phyloP scores from a whole-genome alignment of 1,284 basidiomycete genomes.

The Tylopilus sp. region DNA sequence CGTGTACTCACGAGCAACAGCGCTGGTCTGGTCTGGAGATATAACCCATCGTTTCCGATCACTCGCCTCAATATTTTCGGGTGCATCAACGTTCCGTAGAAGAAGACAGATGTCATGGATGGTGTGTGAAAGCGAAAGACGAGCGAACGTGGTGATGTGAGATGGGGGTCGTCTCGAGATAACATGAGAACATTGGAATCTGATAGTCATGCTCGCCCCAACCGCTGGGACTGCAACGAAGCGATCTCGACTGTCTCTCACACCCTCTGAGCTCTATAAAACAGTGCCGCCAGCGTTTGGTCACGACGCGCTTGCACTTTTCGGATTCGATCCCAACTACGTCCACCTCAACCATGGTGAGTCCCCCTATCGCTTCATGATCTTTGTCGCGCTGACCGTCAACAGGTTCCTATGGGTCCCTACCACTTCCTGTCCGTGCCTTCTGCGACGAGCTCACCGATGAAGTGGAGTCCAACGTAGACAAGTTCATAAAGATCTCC shows the following conservation, averaged over 20 bases:
- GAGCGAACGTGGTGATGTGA: not conserved
- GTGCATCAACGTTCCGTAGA: constrained; percentile 83
- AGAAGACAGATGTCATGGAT: constrained; percentile 57
- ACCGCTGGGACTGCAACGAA: constrained; percentile 16
- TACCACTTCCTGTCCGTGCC: constrained; percentile 57
- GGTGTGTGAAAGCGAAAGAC: not conserved
- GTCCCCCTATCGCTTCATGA: not conserved
- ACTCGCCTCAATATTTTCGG: constrained; percentile 65
- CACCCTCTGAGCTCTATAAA: constrained; percentile 19
- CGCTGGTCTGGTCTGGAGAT: constrained; percentile 57
- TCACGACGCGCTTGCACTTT: constrained; percentile 47
- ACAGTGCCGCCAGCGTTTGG: constrained; percentile 47
- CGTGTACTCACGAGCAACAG: constrained; percentile 41
- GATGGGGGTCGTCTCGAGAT: not conserved
- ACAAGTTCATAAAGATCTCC: constrained; percentile 53
- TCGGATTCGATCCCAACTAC: constrained; percentile 51
- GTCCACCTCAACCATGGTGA: constrained; percentile 65
- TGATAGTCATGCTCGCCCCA: not conserved
- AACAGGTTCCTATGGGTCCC: constrained; percentile 66
- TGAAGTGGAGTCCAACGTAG: constrained; percentile 58
- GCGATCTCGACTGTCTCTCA: not conserved
- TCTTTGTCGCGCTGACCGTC: not conserved
- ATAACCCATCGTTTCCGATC: constrained; percentile 53
- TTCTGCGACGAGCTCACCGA: constrained; percentile 45
- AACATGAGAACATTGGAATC: not conserved